Evolutionary conservation across 805 yeast genomes (phyloP), one percentile per base, ranked within the genome.

Genomic region (Grigorovia transvaalensis): DNA sequence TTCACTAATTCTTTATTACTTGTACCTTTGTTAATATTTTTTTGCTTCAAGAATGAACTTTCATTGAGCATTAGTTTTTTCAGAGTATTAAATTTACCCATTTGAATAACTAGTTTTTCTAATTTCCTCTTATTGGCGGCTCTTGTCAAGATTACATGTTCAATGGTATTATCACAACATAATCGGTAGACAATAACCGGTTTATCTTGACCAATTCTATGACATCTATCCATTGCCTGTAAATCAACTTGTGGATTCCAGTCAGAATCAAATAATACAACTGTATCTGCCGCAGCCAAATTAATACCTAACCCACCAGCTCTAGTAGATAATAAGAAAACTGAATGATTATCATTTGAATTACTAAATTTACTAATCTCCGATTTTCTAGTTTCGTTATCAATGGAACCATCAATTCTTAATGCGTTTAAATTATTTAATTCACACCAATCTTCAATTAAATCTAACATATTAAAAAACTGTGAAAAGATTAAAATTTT

Each of bases 171-270:
- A 42, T 79, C 77, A 9, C 87, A 77, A 17, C 89, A 82, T 23
- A 93, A 74, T 54, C 98, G 75, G 63, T 84, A 88, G 1, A 91
- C 78, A 20, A 87, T 74, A 4, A 90, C 96, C 1, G 96, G 96
- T 51, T 78, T 80, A 1, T 72, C 75, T 65, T 91, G 99, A 0
- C 98, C 98, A 51, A 93, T 88, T 62, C 99, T 74, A 64, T 91
- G 98, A 12, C 86, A 95, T 51, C 99, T 75, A 60, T 90, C 98
- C 81, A 91, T 91, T 0, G 98, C 98, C 65, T 91, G 99, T 49
- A 89, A 71, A 68, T 91, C 98, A 55, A 88, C 95, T 63, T 91
- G 97, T 0, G 98, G 99, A 61, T 91, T 91, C 96, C 97, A 91
- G 63, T 91, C 99, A 52, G 88, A 85, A 62, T 91, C 99, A 63